These are phyloP conservation scores for Gilbertella persicaria DNA, from an alignment of 371 early-diverging fungal species.

Conservation along the genomic window DNA sequence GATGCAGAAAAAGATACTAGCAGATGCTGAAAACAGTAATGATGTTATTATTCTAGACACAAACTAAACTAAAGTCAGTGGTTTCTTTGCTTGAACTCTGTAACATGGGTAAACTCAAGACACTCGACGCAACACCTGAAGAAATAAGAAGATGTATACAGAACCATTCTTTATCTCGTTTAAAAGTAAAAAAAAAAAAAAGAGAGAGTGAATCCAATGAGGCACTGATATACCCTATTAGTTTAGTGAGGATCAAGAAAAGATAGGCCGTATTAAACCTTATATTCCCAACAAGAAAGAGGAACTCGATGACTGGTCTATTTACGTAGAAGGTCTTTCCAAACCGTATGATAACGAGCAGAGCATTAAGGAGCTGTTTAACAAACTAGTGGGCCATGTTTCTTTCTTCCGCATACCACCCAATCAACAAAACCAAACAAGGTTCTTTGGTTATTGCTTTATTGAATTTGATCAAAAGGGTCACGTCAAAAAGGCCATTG, in stretches of 20 bases:
- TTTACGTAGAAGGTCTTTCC: conserved; percentile 42
- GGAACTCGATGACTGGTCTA: conserved; percentile 42
- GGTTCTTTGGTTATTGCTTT: conserved; percentile 43
- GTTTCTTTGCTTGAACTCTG: conserved; percentile 24
- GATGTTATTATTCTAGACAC: too few species aligned
- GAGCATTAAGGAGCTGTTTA: conserved; percentile 29
- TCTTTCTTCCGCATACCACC: conserved; percentile 37
- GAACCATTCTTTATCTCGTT: conserved; percentile 5
- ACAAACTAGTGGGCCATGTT: conserved; percentile 31
- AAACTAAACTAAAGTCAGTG: too few species aligned
- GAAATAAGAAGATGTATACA: conserved; percentile 29
- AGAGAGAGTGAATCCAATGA: neutral
- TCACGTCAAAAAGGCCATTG: conserved; percentile 32
- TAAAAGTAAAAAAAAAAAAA: conserved; percentile 16
- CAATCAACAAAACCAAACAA: conserved; percentile 7
- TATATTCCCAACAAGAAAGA: conserved; percentile 29
- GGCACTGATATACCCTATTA: neutral
- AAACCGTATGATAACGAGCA: conserved; percentile 25
- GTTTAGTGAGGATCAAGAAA: conserved; percentile 7
- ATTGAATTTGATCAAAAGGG: conserved; percentile 38
- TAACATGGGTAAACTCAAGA: conserved; percentile 24
- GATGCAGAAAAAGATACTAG: conserved; percentile 25
- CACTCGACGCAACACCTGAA: conserved; percentile 20
- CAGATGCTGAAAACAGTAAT: conserved; percentile 37
- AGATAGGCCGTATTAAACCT: conserved; percentile 39